These are phyloP conservation scores for Gossypium gossypioides DNA, from an alignment of 441 rosid species.

Conservation along the genomic window DNA sequence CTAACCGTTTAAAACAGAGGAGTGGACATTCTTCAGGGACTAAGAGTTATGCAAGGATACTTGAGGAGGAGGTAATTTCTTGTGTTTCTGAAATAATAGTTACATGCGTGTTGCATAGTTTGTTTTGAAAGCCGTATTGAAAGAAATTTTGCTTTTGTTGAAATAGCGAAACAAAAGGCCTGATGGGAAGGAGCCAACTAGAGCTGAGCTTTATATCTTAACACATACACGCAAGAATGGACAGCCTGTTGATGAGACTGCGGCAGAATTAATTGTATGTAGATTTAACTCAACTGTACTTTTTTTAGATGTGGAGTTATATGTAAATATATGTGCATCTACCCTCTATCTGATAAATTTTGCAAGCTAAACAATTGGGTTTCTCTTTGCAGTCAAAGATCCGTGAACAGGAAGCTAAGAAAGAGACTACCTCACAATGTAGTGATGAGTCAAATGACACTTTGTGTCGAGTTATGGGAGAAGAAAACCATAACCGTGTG, in stretches of 20 bases:
- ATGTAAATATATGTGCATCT: not conserved
- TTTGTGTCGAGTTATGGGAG: constrained; percentile 27
- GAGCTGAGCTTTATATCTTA: constrained; percentile 31
- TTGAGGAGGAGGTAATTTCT: constrained; percentile 35
- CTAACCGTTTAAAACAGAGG: constrained; percentile 25
- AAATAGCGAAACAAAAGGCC: constrained; percentile 26
- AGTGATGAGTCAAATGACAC: constrained; percentile 23
- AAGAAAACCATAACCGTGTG: constrained; percentile 14
- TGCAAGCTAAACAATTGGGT: not conserved
- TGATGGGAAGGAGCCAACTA: constrained; percentile 31
- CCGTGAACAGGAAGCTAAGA: constrained; percentile 17
- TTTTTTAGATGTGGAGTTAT: not conserved
- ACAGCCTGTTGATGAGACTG: constrained; percentile 26
- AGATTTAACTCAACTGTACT: not conserved
- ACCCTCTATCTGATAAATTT: not conserved
- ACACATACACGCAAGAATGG: constrained; percentile 38
- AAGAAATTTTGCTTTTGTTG: constrained; percentile 1
- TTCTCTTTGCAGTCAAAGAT: constrained; percentile 25
- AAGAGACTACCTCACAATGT: constrained; percentile 15
- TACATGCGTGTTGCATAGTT: not conserved
- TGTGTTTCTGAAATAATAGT: constrained; percentile 3
- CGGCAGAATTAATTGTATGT: constrained; percentile 31
- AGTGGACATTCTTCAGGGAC: constrained; percentile 25
- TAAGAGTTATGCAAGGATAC: constrained; percentile 34
- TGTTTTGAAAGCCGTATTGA: not conserved